phyloP scores from a whole-genome alignment of 192 early-diverging fungal species.

The Coemansia sp. region DNA sequence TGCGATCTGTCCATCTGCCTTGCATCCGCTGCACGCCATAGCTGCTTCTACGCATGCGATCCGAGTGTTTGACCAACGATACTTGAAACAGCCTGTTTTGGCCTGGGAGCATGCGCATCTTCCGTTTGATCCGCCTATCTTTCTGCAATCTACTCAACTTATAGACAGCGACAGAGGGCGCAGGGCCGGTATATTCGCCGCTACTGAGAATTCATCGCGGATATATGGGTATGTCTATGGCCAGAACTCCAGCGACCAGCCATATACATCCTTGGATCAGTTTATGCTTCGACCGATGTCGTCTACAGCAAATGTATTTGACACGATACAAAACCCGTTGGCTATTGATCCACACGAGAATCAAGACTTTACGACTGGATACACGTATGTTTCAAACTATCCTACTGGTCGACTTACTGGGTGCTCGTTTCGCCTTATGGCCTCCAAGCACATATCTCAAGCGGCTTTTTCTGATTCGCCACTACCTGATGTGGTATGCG shows the following conservation, averaged over 20 bases:
- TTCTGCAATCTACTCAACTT: slow-evolving; percentile 17
- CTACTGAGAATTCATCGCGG: slow-evolving; percentile 18
- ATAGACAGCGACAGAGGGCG: slow-evolving; percentile 12
- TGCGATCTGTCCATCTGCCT: slow-evolving; percentile 22
- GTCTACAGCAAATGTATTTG: not conserved
- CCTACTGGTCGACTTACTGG: slow-evolving; percentile 22
- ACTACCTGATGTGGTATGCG: slow-evolving; percentile 9
- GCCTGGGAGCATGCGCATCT: slow-evolving; percentile 23
- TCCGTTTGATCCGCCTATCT: slow-evolving; percentile 21
- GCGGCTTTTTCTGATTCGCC: not conserved
- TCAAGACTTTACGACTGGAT: slow-evolving; percentile 14
- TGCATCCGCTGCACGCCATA: slow-evolving; percentile 41
- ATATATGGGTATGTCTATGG: slow-evolving; percentile 26
- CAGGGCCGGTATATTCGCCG: slow-evolving; percentile 21
- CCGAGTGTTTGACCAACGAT: slow-evolving; percentile 44
- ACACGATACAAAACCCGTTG: slow-evolving; percentile 23
- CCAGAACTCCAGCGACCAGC: slow-evolving; percentile 20
- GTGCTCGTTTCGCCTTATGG: slow-evolving; percentile 5
- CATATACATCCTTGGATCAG: slow-evolving; percentile 33
- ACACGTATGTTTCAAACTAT: slow-evolving; percentile 15
- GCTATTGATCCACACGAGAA: slow-evolving; percentile 30
- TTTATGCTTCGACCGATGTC: slow-evolving; percentile 20
- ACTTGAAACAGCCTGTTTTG: slow-evolving; percentile 29
- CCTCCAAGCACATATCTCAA: not conserved
- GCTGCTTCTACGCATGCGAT: slow-evolving; percentile 38